Evolutionary conservation across 257 asterid genomes (phyloP), one percentile per base, ranked within the genome.

Genomic region (Solanum dulcamara): DNA sequence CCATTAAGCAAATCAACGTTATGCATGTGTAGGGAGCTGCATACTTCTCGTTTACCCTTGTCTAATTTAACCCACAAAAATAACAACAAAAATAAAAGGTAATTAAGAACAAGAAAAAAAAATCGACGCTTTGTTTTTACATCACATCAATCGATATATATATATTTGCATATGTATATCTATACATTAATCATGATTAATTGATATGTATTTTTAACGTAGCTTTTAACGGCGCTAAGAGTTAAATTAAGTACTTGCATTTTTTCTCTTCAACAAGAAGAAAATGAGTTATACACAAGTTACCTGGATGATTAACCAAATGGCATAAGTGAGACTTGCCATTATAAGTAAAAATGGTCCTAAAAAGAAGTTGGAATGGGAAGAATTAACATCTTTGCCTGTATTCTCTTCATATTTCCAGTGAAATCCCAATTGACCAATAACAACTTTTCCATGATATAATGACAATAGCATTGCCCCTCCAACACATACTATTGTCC

Each of bases 281-380:
- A n/a, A n/a, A n/a, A n/a, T n/a, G n/a, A n/a, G n/a, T n/a, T n/a
- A n/a, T n/a, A n/a, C n/a, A n/a, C n/a, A n/a, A n/a, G 1, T 6
- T 57, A 94, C 98, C 88, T 93, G 98, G 88, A 95, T 88, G 64
- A 92, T 93, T 40, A 95, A 72, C 98, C 98, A 95, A 14, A 92
- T 80, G 8, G 98, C 98, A 97, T 97, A 95, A 40, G 98, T 87
- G 86, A 95, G 84, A 26, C 98, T 89, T 72, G 98, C 91, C 12
- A 89, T 66, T 17, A 96, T 87, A 83, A 95, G 89, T 22, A 96
- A 93, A 83, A 92, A 48, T 4, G 98, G 97, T 6, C 99, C 99
- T 59, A 88, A 75, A 0, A 94, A 37, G 51, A 91, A 48, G 70
- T 90, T 91, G 48, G 40, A 88, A 82, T 91, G 97, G 89, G 72